A percentile compares a stretch with the other conserved stretches of the same genome.
phyloP scores from a whole-genome alignment of 2,329 filamentous ascomycete genomes.

The Trichoderma endophyticum region DNA sequence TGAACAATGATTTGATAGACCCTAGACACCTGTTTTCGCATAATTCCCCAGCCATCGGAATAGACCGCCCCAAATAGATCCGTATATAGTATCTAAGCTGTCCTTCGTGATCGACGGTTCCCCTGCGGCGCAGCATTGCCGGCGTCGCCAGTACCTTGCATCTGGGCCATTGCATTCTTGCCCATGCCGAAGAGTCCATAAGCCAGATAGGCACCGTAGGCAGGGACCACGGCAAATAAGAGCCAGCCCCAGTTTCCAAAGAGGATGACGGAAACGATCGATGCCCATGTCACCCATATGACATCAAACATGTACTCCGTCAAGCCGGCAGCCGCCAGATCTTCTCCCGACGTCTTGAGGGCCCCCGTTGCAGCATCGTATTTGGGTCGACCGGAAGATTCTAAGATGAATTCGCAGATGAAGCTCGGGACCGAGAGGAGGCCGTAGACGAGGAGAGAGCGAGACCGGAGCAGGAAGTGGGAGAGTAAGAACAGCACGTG shows the following conservation, averaged over 20 bases:
- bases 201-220: constrained; percentile 54
- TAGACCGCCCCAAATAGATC: not conserved
- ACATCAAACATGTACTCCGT: constrained; percentile 99
- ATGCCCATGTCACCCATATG: constrained; percentile 89
- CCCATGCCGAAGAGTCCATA: constrained; percentile 53
- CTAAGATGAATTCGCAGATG: constrained; percentile 79
- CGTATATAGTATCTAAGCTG: constrained; percentile 39
- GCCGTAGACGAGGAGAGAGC: constrained; percentile 65
- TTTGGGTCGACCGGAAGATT: constrained; percentile 76
- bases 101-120: constrained; percentile 55
- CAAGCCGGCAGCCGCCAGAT: constrained; percentile 80
- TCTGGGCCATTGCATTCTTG: constrained; percentile 49
- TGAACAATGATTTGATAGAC: constrained; percentile 19
- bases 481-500: constrained; percentile 73
- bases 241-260: constrained; percentile 75
- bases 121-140: constrained; percentile 37
- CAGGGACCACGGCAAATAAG: constrained; percentile 53
- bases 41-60: not conserved
- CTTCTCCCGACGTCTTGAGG: constrained; percentile 78
- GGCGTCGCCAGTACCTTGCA: constrained; percentile 36
- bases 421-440: constrained; percentile 72
- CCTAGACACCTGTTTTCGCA: not conserved
- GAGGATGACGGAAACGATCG: constrained; percentile 66
- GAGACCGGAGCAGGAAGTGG: constrained; percentile 63
- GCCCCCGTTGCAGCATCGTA: constrained; percentile 61